phyloP scores from a whole-genome alignment of 2,329 filamentous ascomycete genomes.

The Apiospora malaysiana region DNA sequence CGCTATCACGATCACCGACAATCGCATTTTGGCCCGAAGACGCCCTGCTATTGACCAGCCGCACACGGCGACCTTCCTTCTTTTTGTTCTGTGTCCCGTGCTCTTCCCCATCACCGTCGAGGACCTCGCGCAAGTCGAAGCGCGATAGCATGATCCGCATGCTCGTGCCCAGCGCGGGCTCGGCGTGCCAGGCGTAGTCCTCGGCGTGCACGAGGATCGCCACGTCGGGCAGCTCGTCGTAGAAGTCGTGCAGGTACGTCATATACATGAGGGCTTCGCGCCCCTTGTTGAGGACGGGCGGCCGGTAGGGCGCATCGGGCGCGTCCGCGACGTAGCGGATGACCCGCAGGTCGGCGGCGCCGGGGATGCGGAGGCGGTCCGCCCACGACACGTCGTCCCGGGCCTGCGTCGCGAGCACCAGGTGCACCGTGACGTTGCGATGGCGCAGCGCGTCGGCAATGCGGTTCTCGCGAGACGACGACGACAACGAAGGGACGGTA shows the following conservation, averaged over 20 bases:
- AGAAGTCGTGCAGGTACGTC: constrained; percentile 66
- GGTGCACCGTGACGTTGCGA: constrained; percentile 36
- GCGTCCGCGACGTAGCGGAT: constrained; percentile 58
- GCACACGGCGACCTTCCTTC: not conserved
- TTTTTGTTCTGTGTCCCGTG: not conserved
- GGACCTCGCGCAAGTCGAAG: constrained; percentile 35
- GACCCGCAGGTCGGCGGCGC: constrained; percentile 37
- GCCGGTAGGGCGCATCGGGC: constrained; percentile 49
- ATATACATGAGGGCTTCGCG: constrained; percentile 69
- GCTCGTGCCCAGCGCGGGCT: constrained; percentile 41
- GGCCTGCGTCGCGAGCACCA: constrained; percentile 37
- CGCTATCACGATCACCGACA: not conserved
- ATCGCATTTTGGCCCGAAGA: not conserved
- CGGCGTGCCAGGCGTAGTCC: constrained; percentile 47
- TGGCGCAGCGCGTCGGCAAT: constrained; percentile 5
- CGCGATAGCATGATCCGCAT: constrained; percentile 40
- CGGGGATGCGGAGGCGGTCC: constrained; percentile 33
- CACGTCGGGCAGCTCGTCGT: constrained; percentile 63
- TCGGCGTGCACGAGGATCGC: constrained; percentile 68
- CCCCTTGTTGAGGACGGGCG: constrained; percentile 61
- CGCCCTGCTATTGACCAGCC: not conserved
- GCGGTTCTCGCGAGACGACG: not conserved
- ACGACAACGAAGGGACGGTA: not conserved
- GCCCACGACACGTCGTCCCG: constrained; percentile 41
- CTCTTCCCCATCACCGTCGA: not conserved